Percentiles rank a stretch among this genome's conserved stretches.
Evolutionary conservation across 73 alveolate genomes (phyloP).

Genomic region (Paramecium caudatum): DNA sequence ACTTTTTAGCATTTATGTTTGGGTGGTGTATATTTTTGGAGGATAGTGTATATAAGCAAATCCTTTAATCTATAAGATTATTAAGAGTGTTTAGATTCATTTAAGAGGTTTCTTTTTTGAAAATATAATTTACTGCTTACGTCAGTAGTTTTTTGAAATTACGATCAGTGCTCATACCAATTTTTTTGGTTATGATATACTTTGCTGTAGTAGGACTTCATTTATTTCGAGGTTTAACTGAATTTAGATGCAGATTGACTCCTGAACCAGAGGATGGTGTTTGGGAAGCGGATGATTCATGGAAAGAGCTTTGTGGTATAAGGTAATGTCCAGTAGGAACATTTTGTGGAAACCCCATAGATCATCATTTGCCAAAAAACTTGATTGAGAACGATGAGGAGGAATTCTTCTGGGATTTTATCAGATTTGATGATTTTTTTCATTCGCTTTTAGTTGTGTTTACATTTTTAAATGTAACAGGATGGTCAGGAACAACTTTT

Average conservation of each 20-base stretch:
- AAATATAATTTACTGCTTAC: constrained; percentile 37
- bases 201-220: constrained; percentile 72
- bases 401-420: background rate
- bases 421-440: constrained; percentile 59
- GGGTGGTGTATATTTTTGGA: background rate
- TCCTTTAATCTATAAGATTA: constrained; percentile 13
- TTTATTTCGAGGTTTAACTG: constrained; percentile 59
- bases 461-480: constrained; percentile 69
- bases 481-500: constrained; percentile 73
- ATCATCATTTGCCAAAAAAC: constrained; percentile 43
- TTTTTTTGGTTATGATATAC: constrained; percentile 58
- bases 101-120: constrained; percentile 31
- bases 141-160: constrained; percentile 27
- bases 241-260: constrained; percentile 65
- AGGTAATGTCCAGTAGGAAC: constrained; percentile 36
- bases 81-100: constrained; percentile 58
- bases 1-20: constrained; percentile 1
- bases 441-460: constrained; percentile 62
- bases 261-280: constrained; percentile 26
- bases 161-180: background rate
- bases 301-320: constrained; percentile 22
- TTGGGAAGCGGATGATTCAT: background rate
- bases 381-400: constrained; percentile 32
- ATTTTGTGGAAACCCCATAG: constrained; percentile 60
- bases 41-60: background rate